Evolutionary conservation across 2,329 filamentous ascomycete genomes (phyloP).

Genomic region (Calonectria henricotiae): DNA sequence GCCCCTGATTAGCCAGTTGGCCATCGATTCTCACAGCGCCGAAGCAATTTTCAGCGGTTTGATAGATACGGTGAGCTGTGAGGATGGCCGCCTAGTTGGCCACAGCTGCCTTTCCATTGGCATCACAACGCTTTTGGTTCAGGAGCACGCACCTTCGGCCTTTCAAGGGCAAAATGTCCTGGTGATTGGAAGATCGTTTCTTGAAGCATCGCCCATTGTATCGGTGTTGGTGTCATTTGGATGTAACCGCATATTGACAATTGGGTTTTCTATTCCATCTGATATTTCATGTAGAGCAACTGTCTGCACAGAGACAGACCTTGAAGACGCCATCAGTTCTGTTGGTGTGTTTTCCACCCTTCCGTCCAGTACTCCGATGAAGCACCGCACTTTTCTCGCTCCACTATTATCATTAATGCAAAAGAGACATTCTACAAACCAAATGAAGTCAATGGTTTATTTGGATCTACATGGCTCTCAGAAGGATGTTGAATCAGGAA

Average conservation of each 20-base stretch:
- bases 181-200: slow-evolving; percentile 32
- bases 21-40: background rate
- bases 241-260: slow-evolving; percentile 29
- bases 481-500: slow-evolving; percentile 21
- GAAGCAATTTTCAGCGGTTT: background rate
- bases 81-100: slow-evolving; percentile 21
- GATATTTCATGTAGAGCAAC: background rate
- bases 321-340: slow-evolving; percentile 25
- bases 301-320: slow-evolving; percentile 4
- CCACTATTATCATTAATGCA: slow-evolving; percentile 28
- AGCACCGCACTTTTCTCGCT: slow-evolving; percentile 29
- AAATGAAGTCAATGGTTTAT: slow-evolving; percentile 22
- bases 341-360: slow-evolving; percentile 33
- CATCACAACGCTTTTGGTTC: slow-evolving; percentile 23
- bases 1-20: background rate
- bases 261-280: slow-evolving; percentile 30
- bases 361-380: slow-evolving; percentile 5
- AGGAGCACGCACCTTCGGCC: slow-evolving; percentile 35
- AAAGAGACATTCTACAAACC: slow-evolving; percentile 10
- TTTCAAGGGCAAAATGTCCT: slow-evolving; percentile 27
- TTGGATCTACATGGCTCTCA: slow-evolving; percentile 25
- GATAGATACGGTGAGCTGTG: slow-evolving; percentile 33
- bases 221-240: slow-evolving; percentile 28
- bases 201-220: slow-evolving; percentile 25
- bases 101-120: slow-evolving; percentile 32